phyloP scores from a whole-genome alignment of 2,329 filamentous ascomycete genomes.

The Corynespora cassiicola region DNA sequence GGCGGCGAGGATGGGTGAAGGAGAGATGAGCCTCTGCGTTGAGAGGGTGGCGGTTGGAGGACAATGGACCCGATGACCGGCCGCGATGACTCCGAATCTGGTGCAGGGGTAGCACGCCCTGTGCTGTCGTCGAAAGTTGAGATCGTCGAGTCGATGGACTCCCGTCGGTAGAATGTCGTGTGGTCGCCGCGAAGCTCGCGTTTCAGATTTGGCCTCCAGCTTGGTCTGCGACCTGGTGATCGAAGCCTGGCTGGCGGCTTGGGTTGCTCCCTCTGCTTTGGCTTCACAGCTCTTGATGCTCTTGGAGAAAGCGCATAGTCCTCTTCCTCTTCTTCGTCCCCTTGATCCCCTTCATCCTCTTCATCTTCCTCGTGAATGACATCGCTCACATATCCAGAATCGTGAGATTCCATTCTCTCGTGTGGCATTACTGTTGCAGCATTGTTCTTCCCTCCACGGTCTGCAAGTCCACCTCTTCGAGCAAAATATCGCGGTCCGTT shows the following conservation, averaged over 20 bases:
- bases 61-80: neutral
- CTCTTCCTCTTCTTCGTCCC: too few species aligned
- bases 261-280: constrained; percentile 4
- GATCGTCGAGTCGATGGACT: constrained; percentile 18
- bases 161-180: constrained; percentile 6
- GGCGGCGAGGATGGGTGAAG: constrained; percentile 28
- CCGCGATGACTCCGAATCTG: neutral
- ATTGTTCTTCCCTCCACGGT: constrained; percentile 23
- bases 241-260: constrained; percentile 15
- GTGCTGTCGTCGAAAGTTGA: constrained; percentile 14
- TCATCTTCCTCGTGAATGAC: constrained; percentile 24
- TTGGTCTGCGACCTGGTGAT: constrained; percentile 20
- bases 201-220: constrained; percentile 34
- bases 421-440: constrained; percentile 7
- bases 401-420: constrained; percentile 16
- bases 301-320: constrained; percentile 22
- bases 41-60: constrained; percentile 3
- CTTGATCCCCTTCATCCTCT: constrained; percentile 13
- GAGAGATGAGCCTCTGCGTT: constrained; percentile 21
- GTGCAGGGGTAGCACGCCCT: neutral
- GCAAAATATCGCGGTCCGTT: constrained; percentile 27
- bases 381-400: constrained; percentile 26
- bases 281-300: constrained; percentile 10
- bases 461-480: constrained; percentile 34
- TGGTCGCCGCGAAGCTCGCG: constrained; percentile 18